Conservation (phyloP, 768 basidiomycete species). For the Fomitopsis pulvina region DNA sequence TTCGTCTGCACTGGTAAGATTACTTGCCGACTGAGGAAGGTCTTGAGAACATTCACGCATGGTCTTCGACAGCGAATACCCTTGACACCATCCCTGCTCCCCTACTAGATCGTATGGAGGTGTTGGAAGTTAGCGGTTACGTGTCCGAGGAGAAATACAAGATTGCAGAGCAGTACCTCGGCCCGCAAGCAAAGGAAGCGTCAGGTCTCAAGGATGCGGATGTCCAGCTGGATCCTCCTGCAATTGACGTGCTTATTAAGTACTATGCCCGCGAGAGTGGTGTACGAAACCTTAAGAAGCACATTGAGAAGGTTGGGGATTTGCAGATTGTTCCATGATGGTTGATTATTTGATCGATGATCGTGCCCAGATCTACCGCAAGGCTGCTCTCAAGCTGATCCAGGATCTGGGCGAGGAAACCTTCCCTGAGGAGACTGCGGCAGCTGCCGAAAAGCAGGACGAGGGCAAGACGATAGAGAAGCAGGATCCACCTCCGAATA, state of each 20-base stretch:
- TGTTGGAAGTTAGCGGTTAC: slow-evolving; percentile 91
- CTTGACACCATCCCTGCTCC: slow-evolving; percentile 93
- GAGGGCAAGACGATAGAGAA: slow-evolving; percentile 39
- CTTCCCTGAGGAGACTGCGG: slow-evolving; percentile 46
- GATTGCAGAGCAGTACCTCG: slow-evolving; percentile 84
- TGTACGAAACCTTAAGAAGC: slow-evolving; percentile 94
- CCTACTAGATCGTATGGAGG: slow-evolving; percentile 93
- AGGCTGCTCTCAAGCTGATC: slow-evolving; percentile 89
- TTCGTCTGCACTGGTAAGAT: slow-evolving; percentile 85
- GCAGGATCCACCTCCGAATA: slow-evolving; percentile 39
- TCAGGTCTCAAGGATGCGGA: slow-evolving; percentile 83
- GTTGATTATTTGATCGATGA: not conserved
- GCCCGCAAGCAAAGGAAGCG: slow-evolving; percentile 89
- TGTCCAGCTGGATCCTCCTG: slow-evolving; percentile 66
- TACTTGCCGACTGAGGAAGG: not conserved
- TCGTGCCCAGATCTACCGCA: slow-evolving; percentile 80
- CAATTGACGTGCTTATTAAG: slow-evolving; percentile 87
- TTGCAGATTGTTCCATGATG: not conserved
- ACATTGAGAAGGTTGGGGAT: slow-evolving; percentile 88
- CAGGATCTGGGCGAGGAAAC: slow-evolving; percentile 83
- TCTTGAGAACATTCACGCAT: not conserved
- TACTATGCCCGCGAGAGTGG: slow-evolving; percentile 98
- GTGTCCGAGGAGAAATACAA: slow-evolving; percentile 89
- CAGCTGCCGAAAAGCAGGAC: slow-evolving; percentile 11
- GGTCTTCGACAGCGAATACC: slow-evolving; percentile 55